Evolutionary conservation across 768 basidiomycete genomes (phyloP).

Genomic region (Kwoniella dendrophila): DNA sequence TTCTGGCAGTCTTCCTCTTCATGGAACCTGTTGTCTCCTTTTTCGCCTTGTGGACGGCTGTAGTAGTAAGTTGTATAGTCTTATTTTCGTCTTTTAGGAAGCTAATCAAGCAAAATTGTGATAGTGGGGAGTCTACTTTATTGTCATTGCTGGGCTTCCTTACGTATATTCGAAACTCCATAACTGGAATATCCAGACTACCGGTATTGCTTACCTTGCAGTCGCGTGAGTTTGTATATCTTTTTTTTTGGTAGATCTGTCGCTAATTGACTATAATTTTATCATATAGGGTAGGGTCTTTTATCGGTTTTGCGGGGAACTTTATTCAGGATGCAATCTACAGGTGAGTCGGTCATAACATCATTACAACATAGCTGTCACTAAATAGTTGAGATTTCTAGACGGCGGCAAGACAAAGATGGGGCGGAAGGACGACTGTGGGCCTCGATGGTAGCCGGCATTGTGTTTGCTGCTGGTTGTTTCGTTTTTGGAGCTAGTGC

Average conservation of each 20-base stretch:
- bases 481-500: constrained; percentile 75
- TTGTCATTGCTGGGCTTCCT: constrained; percentile 61
- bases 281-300: constrained; percentile 30
- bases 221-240: constrained; percentile 55
- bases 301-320: constrained; percentile 36
- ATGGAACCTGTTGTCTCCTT: constrained; percentile 75
- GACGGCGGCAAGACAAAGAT: constrained; percentile 28
- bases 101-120: not conserved
- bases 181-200: constrained; percentile 63
- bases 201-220: constrained; percentile 65
- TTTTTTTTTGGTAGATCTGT: no score
- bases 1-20: constrained; percentile 64
- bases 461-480: constrained; percentile 47
- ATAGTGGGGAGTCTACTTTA: constrained; percentile 72
- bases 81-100: not conserved
- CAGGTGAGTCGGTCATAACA: not conserved
- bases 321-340: constrained; percentile 49
- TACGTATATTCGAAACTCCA: constrained; percentile 66
- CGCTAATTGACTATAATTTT: not conserved
- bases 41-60: constrained; percentile 61
- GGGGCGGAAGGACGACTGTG: constrained; percentile 53
- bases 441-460: constrained; percentile 47
- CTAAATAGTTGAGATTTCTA: no score
- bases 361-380: not conserved
- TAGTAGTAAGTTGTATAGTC: constrained; percentile 54